A percentile compares a stretch with the other conserved stretches of the same genome.
These are phyloP conservation scores for Scleroderma bovista DNA, from an alignment of 768 basidiomycete species.

Conservation along the genomic window DNA sequence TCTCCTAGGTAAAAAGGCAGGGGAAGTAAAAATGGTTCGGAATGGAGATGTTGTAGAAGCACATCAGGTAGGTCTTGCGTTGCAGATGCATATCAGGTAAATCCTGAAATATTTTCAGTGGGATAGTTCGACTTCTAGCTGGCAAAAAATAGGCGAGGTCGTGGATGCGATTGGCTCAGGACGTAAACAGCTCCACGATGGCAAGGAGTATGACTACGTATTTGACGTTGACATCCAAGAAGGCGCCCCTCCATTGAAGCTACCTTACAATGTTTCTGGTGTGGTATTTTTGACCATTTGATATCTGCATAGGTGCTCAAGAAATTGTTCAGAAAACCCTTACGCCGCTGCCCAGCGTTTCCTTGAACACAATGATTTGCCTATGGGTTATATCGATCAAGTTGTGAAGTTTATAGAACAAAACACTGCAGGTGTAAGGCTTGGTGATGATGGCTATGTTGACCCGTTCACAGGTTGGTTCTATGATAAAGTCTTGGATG, in stretches of 20 bases:
- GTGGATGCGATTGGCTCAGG: slow-evolving; percentile 89
- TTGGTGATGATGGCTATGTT: slow-evolving; percentile 62
- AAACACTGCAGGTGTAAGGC: slow-evolving; percentile 73
- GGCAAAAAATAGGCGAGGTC: slow-evolving; percentile 95
- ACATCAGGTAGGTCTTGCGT: slow-evolving; percentile 60
- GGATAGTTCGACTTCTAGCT: slow-evolving; percentile 60
- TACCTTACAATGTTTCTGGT: slow-evolving; percentile 91
- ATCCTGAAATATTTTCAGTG: slow-evolving; percentile 51
- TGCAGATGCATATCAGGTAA: background rate
- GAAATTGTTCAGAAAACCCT: slow-evolving; percentile 69
- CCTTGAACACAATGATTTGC: slow-evolving; percentile 76
- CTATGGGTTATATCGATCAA: slow-evolving; percentile 78
- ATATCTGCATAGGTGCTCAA: background rate
- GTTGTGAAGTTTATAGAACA: slow-evolving; percentile 92
- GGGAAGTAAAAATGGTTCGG: slow-evolving; percentile 89
- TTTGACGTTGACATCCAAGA: slow-evolving; percentile 97
- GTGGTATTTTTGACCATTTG: slow-evolving; percentile 13
- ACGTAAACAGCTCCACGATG: slow-evolving; percentile 88
- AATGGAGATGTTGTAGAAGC: slow-evolving; percentile 81
- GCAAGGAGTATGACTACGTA: slow-evolving; percentile 98
- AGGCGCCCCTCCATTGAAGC: slow-evolving; percentile 85
- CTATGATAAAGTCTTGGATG: background rate
- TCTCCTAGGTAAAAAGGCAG: slow-evolving; percentile 76
- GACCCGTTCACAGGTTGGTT: slow-evolving; percentile 86
- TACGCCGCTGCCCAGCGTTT: slow-evolving; percentile 87